Percentiles rank a stretch among this genome's conserved stretches.
Evolutionary conservation across 768 basidiomycete species (phyloP).

Genomic region (Zangia roseola): DNA sequence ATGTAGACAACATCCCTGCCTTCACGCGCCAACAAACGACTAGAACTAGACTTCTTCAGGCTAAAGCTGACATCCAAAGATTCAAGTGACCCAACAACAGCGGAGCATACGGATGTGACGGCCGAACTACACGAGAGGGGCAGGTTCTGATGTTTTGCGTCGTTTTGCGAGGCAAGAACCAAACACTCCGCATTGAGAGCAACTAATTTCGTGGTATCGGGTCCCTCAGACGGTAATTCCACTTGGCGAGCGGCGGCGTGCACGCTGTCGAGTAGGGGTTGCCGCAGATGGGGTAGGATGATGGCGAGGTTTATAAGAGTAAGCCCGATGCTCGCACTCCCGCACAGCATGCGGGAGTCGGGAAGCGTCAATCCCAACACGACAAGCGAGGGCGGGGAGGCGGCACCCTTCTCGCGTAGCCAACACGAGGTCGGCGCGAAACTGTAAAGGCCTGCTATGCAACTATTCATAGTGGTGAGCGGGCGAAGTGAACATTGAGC

Average conservation of each 20-base stretch:
- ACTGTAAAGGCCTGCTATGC: slow-evolving; percentile 29
- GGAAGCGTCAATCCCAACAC: slow-evolving; percentile 24
- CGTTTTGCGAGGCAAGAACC: neutral
- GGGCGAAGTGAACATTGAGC: slow-evolving; percentile 5
- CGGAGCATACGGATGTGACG: neutral
- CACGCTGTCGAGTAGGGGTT: slow-evolving; percentile 16
- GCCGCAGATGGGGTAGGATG: slow-evolving; percentile 25
- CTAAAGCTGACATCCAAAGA: neutral
- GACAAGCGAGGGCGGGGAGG: slow-evolving; percentile 26
- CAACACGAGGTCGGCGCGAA: slow-evolving; percentile 20
- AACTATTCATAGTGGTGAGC: slow-evolving; percentile 20
- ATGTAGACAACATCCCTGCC: slow-evolving; percentile 3
- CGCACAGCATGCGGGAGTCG: slow-evolving; percentile 25
- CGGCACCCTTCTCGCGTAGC: slow-evolving; percentile 20
- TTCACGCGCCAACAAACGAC: neutral
- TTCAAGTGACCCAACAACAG: neutral
- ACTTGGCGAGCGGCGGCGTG: neutral
- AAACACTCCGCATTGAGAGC: neutral
- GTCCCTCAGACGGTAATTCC: neutral
- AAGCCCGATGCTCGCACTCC: slow-evolving; percentile 25
- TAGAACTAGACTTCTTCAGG: neutral
- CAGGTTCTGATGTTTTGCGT: neutral
- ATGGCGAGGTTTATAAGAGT: slow-evolving; percentile 25
- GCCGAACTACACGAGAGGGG: neutral
- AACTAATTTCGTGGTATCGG: neutral